Conservation (phyloP, 2,329 filamentous ascomycete species). For the Colletotrichum noveboracense region DNA sequence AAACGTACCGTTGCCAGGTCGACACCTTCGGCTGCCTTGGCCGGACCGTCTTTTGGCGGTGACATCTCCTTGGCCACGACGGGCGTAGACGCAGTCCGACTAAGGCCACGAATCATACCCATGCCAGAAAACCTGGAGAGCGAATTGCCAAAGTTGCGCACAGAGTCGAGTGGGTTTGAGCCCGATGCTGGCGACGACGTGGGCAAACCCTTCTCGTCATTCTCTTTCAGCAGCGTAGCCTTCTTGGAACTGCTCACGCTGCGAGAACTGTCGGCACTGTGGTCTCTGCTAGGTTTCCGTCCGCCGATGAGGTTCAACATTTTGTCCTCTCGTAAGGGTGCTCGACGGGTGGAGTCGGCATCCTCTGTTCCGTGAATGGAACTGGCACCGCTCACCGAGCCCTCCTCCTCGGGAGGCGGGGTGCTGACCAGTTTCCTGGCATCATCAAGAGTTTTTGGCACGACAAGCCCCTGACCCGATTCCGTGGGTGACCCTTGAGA, state of each 20-base stretch:
- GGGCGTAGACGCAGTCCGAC: constrained; percentile 56
- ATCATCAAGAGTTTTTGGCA: constrained; percentile 92
- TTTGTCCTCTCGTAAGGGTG: constrained; percentile 60
- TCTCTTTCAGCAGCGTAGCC: constrained; percentile 52
- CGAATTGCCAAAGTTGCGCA: constrained; percentile 80
- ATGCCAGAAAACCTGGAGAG: constrained; percentile 81
- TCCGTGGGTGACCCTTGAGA: constrained; percentile 52
- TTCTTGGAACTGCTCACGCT: constrained; percentile 68
- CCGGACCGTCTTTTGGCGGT: constrained; percentile 30
- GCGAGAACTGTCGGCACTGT: constrained; percentile 75
- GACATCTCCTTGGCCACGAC: constrained; percentile 26
- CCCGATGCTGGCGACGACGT: constrained; percentile 15
- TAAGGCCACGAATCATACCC: constrained; percentile 77
- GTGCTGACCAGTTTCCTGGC: constrained; percentile 87
- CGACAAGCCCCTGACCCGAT: constrained; percentile 54
- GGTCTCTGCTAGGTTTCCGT: constrained; percentile 66
- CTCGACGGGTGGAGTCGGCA: constrained; percentile 32
- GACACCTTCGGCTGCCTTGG: constrained; percentile 52
- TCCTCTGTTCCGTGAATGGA: constrained; percentile 52
- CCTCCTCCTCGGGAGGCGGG: constrained; percentile 66
- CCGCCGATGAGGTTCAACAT: constrained; percentile 76
- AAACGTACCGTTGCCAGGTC: constrained; percentile 62
- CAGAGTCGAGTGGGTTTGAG: constrained; percentile 67
- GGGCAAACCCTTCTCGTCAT: constrained; percentile 39
- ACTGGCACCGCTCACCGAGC: constrained; percentile 62